Base-by-base conservation (phyloP, 2,329 filamentous ascomycete species). In the Colletotrichum sp. region DNA sequence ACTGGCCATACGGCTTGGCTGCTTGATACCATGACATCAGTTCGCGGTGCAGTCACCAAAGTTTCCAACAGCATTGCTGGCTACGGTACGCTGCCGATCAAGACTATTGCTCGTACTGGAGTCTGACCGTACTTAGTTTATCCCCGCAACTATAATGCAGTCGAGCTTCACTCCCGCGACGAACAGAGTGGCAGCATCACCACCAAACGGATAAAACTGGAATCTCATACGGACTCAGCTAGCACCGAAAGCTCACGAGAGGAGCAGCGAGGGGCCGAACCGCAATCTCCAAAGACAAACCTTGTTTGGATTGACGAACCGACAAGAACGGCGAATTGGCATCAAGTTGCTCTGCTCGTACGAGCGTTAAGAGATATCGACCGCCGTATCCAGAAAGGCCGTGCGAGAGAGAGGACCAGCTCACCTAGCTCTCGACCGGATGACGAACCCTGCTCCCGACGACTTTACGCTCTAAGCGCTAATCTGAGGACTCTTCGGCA, bases 21-120 rank as follows among this genome's bases (percentile, higher is more conserved):
- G 36, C 21, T 65, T 55, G 26, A 67, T 77, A 77, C 71, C 71
- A 77, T 77, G 75, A 77, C 75, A 64, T 77, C 75, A 67, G 75
- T 77, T 30, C 60, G 71, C 26, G 75, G 75, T 65, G 67, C 75
- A 18, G 71, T 77, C n/a, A 70, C 30, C 49, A 77, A 75, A 52
- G 71, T 77, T 26, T 77, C 74, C 24, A 69, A 65, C 62, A 74
- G 67, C 55, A 71, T 77, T 71, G 60, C 67, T 66, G 75, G 75
- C 52, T 77, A 70, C 57, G 75, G 75, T 75, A 49, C 32, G 60
- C 39, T 28, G 12, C 21, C n/a, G 21, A 13, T 21, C 24, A 21
- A 65, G 21, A 15, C 15, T n/a, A 18, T 26, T 28, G 24, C 57
- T 21, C 18, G 26, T 21, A 16, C 30, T 10, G 64, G 12, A 26